A percentile compares a stretch with the other conserved stretches of the same genome.
These are phyloP conservation scores for Monosporascus sp. DNA, from an alignment of 2,329 filamentous ascomycete genomes.

Conservation along the genomic window DNA sequence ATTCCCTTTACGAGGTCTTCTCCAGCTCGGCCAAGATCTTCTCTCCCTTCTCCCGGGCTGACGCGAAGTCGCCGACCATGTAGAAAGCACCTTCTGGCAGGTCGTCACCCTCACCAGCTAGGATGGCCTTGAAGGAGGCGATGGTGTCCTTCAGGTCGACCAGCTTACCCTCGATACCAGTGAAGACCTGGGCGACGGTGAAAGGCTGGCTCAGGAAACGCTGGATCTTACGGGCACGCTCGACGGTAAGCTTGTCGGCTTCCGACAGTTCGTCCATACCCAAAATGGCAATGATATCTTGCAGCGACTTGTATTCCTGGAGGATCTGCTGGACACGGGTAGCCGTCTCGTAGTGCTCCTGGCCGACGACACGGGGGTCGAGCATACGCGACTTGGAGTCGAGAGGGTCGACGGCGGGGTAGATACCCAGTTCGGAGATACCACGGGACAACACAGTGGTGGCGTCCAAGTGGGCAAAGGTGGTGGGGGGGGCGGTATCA, in stretches of 20 bases:
- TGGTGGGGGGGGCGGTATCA: slow-evolving; percentile 98
- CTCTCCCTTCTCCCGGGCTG: slow-evolving; percentile 93
- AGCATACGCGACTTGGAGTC: slow-evolving; percentile 99
- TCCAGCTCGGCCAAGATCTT: slow-evolving; percentile 98
- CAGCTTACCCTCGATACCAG: slow-evolving; percentile 89
- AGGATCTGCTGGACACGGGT: slow-evolving; percentile 97
- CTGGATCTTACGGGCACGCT: slow-evolving; percentile 99
- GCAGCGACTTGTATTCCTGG: slow-evolving; percentile 99
- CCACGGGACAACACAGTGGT: slow-evolving; percentile 99
- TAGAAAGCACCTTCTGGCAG: slow-evolving; percentile 92
- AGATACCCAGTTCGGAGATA: slow-evolving; percentile 99
- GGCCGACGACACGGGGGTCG: slow-evolving; percentile 95
- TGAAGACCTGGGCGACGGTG: slow-evolving; percentile 80
- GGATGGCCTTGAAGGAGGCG: slow-evolving; percentile 92
- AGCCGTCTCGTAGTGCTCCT: slow-evolving; percentile 96
- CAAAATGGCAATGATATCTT: slow-evolving; percentile 99
- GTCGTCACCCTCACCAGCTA: slow-evolving; percentile 90
- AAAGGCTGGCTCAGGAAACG: slow-evolving; percentile 99
- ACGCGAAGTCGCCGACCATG: slow-evolving; percentile 96
- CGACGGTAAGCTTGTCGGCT: slow-evolving; percentile 98
- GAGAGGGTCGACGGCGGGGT: slow-evolving; percentile 98
- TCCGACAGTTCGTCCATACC: slow-evolving; percentile 99
- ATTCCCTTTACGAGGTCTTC: slow-evolving; percentile 40
- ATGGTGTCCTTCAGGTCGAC: slow-evolving; percentile 99
- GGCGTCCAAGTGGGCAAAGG: slow-evolving; percentile 99